Evolutionary conservation across 345 rosid species (phyloP).

Genomic region (Lumnitzera littorea): DNA sequence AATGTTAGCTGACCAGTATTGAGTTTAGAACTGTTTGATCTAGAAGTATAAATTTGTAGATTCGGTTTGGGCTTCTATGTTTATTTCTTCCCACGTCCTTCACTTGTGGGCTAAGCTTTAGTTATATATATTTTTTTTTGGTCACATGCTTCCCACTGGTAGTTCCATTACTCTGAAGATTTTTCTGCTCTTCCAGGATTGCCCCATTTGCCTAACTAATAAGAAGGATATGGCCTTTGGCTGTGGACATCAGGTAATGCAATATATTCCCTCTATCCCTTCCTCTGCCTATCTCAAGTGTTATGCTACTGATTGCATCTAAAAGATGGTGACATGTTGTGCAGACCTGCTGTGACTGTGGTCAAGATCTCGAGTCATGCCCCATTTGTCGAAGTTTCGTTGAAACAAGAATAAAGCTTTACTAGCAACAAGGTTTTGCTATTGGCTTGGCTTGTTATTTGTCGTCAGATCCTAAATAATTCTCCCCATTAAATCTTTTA

Average conservation of each 20-base stretch:
- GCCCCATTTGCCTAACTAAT: conserved; percentile 57
- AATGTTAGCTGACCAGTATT: too few relatives aligned
- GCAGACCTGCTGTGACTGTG: conserved; percentile 89
- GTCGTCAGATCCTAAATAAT: background rate
- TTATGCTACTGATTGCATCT: background rate
- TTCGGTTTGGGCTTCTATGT: too few relatives aligned
- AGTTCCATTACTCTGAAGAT: too few relatives aligned
- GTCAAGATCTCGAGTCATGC: conserved; percentile 62
- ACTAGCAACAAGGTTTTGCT: conserved; percentile 20
- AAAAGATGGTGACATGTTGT: conserved; percentile 4
- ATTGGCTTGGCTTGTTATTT: background rate
- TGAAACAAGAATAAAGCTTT: conserved; percentile 76
- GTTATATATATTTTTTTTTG: too few relatives aligned
- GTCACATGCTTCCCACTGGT: too few relatives aligned
- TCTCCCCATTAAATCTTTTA: background rate
- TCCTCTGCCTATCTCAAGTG: conserved; percentile 3
- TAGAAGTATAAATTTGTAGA: too few relatives aligned
- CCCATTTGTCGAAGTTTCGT: conserved; percentile 77
- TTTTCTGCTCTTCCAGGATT: conserved; percentile 25
- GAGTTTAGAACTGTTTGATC: too few relatives aligned
- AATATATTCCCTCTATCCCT: background rate
- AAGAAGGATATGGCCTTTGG: conserved; percentile 71
- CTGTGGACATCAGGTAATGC: conserved; percentile 72
- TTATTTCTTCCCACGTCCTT: too few relatives aligned
- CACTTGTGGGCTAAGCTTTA: too few relatives aligned